These are phyloP conservation scores for Psilocybe cyanescens DNA, from an alignment of 768 basidiomycete genomes.

Conservation along the genomic window DNA sequence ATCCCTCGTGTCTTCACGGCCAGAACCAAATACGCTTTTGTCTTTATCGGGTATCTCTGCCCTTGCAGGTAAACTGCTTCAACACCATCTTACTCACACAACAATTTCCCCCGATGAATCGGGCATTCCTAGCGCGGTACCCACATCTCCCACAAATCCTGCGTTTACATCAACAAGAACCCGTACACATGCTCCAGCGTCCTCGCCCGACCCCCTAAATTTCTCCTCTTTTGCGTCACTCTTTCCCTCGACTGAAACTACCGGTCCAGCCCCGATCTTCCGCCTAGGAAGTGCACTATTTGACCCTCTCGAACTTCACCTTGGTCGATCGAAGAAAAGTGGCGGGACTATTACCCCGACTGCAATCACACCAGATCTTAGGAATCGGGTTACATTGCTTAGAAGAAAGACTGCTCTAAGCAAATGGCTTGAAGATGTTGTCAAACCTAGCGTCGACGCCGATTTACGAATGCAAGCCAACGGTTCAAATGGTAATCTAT, in stretches of 20 bases:
- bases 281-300: conserved; percentile 90
- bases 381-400: conserved; percentile 61
- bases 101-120: conserved; percentile 72
- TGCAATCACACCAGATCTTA: conserved; percentile 61
- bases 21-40: conserved; percentile 15
- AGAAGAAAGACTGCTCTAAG: conserved; percentile 82
- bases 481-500: conserved; percentile 29
- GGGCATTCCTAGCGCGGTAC: conserved; percentile 70
- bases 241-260: conserved; percentile 71
- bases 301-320: conserved; percentile 74
- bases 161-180: conserved; percentile 27
- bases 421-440: conserved; percentile 80
- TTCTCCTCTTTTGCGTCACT: conserved; percentile 80
- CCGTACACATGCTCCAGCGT: conserved; percentile 26
- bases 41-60: conserved; percentile 30
- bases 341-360: conserved; percentile 16
- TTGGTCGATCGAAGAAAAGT: conserved; percentile 39
- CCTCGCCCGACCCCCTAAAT: conserved; percentile 48
- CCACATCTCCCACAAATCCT: conserved; percentile 41
- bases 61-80: conserved; percentile 65
- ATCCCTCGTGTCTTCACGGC: conserved; percentile 19
- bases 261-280: conserved; percentile 81
- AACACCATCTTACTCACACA: conserved; percentile 77
- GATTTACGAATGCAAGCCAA: conserved; percentile 51
- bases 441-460: conserved; percentile 70